Evolutionary conservation across 1,284 basidiomycete species (phyloP).

Genomic region (Malassezia slooffiae): DNA sequence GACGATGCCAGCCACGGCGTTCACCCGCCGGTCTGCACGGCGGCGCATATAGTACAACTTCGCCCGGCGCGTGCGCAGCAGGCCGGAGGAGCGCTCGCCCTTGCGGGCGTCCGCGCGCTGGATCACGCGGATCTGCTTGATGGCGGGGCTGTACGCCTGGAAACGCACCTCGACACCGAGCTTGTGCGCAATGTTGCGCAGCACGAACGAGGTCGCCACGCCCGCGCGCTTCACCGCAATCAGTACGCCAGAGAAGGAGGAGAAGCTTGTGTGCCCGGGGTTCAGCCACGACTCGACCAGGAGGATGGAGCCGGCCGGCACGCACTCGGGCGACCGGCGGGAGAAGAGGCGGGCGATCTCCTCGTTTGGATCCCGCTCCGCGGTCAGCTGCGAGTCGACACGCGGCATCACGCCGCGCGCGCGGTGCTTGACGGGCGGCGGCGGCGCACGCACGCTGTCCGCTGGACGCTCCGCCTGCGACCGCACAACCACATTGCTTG

Average conservation of each 20-base stretch:
- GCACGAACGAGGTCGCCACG: constrained; percentile 36
- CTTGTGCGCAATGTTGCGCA: constrained; percentile 42
- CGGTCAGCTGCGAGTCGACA: constrained; percentile 28
- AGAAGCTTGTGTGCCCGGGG: constrained; percentile 26
- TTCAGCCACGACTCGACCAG: constrained; percentile 40
- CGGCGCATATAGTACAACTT: constrained; percentile 43
- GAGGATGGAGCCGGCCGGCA: constrained; percentile 41
- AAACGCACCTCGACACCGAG: constrained; percentile 45
- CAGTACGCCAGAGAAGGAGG: constrained; percentile 39
- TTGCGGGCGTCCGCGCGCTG: constrained; percentile 35
- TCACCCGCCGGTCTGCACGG: constrained; percentile 31
- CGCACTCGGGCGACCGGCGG: constrained; percentile 25
- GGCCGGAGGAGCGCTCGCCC: constrained; percentile 23
- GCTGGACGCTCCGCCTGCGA: constrained; percentile 2
- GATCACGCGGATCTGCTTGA: constrained; percentile 41
- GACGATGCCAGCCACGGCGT: constrained; percentile 29
- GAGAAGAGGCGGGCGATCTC: constrained; percentile 37
- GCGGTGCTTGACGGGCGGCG: constrained; percentile 20
- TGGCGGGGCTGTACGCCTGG: constrained; percentile 37
- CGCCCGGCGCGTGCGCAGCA: constrained; percentile 35
- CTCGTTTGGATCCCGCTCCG: constrained; percentile 31
- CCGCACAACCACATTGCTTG: constrained; percentile 24
- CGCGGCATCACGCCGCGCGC: constrained; percentile 31
- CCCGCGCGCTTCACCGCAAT: constrained; percentile 39
- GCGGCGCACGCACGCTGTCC: constrained; percentile 15